A percentile compares a stretch with the other conserved stretches of the same genome.
These are phyloP conservation scores for Symmetrospora coprosmae DNA, from an alignment of 768 basidiomycete genomes.

Conservation along the genomic window DNA sequence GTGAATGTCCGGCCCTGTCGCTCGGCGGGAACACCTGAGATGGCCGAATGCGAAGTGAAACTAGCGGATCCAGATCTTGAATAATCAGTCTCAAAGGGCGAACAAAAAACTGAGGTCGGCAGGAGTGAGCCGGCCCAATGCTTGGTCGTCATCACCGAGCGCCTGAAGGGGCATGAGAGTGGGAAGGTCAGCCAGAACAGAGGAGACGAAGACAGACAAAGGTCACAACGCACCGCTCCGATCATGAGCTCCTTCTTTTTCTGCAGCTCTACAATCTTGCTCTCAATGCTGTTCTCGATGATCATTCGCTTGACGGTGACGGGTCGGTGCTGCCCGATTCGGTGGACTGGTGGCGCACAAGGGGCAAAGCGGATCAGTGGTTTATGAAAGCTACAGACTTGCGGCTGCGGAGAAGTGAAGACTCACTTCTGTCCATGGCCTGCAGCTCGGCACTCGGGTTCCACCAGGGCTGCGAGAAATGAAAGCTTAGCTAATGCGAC, in stretches of 20 bases:
- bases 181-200: background rate
- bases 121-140: constrained; percentile 5
- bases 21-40: no score
- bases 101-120: constrained; percentile 18
- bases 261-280: constrained; percentile 81
- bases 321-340: constrained; percentile 67
- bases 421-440: constrained; percentile 31
- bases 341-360: no score
- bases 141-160: constrained; percentile 9
- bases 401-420: no score
- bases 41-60: no score
- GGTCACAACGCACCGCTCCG: constrained; percentile 2
- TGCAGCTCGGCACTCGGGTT: constrained; percentile 18
- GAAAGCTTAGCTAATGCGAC: constrained; percentile 20
- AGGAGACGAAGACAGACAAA: background rate
- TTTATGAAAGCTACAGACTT: constrained; percentile 9
- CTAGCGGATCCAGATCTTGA: no score
- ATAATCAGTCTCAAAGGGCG: background rate
- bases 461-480: background rate
- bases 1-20: no score
- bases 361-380: background rate
- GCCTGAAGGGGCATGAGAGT: background rate
- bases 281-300: constrained; percentile 86
- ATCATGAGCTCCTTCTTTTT: constrained; percentile 48
- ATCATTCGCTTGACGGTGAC: constrained; percentile 87